These are phyloP conservation scores for Cryptococcus sp. DNA, from an alignment of 1,284 basidiomycete species.

Conservation along the genomic window DNA sequence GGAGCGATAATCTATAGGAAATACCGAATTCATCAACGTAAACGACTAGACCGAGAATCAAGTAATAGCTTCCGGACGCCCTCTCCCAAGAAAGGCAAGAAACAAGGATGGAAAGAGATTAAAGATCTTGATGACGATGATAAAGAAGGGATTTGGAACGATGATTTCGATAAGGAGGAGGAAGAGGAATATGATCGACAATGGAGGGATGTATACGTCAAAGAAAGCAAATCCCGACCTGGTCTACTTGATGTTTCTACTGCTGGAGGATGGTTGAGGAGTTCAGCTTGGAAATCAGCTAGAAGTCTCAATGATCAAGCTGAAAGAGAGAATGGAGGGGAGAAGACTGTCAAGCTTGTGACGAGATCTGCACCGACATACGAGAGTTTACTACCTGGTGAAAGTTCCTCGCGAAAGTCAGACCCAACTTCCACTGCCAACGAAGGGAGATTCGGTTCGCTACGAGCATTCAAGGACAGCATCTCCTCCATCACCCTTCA, in stretches of 20 bases:
- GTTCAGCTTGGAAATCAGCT: conserved; percentile 13
- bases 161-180: conserved; percentile 5
- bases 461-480: no score
- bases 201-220: conserved; percentile 1
- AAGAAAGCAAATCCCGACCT: conserved; percentile 1
- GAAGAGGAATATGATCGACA: conserved; percentile 6
- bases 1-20: conserved; percentile 11
- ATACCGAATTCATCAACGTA: conserved; percentile 10
- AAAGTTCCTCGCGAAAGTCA: neutral
- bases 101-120: conserved; percentile 1
- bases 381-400: neutral
- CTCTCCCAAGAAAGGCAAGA: neutral
- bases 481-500: no score
- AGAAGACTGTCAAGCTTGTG: conserved; percentile 19
- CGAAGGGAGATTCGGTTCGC: no score
- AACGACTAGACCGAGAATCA: neutral
- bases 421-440: no score
- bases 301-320: conserved; percentile 7
- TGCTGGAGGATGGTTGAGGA: neutral
- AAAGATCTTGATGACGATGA: neutral
- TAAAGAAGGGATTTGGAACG: conserved; percentile 10
- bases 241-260: neutral
- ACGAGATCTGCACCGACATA: neutral
- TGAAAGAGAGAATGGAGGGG: conserved; percentile 6
- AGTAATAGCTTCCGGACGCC: no score